Evolutionary conservation across 768 basidiomycete species (phyloP).

Genomic region (Artomyces pyxidatus): DNA sequence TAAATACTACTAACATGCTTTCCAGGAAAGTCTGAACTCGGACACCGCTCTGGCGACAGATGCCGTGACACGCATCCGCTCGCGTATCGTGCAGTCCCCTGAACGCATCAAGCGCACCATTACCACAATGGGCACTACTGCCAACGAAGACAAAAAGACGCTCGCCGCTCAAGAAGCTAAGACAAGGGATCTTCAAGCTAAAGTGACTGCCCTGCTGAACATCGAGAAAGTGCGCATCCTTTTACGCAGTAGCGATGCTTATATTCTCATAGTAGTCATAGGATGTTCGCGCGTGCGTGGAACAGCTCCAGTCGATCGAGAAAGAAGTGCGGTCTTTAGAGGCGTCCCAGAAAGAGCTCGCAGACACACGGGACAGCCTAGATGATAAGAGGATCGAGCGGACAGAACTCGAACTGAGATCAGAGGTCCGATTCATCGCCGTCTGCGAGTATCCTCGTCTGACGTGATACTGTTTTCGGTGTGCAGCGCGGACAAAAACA

Average conservation of each 20-base stretch:
- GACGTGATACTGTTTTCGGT: not conserved
- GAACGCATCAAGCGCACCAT: constrained; percentile 84
- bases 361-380: constrained; percentile 57
- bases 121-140: constrained; percentile 58
- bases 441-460: not conserved
- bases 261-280: constrained; percentile 21
- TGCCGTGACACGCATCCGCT: constrained; percentile 51
- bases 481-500: constrained; percentile 74
- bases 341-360: constrained; percentile 55
- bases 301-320: constrained; percentile 70
- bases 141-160: constrained; percentile 62
- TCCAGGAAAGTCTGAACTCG: constrained; percentile 51
- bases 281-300: constrained; percentile 66
- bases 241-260: constrained; percentile 4
- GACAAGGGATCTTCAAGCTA: constrained; percentile 66
- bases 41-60: constrained; percentile 55
- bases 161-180: constrained; percentile 63
- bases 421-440: constrained; percentile 42
- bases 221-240: constrained; percentile 59
- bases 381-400: constrained; percentile 70
- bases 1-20: not conserved
- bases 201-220: constrained; percentile 58
- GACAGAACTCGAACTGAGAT: constrained; percentile 56
- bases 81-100: constrained; percentile 85
- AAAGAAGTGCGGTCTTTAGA: constrained; percentile 60